Evolutionary conservation across 2,329 filamentous ascomycete genomes (phyloP).

Genomic region (Mycogone perniciosa): DNA sequence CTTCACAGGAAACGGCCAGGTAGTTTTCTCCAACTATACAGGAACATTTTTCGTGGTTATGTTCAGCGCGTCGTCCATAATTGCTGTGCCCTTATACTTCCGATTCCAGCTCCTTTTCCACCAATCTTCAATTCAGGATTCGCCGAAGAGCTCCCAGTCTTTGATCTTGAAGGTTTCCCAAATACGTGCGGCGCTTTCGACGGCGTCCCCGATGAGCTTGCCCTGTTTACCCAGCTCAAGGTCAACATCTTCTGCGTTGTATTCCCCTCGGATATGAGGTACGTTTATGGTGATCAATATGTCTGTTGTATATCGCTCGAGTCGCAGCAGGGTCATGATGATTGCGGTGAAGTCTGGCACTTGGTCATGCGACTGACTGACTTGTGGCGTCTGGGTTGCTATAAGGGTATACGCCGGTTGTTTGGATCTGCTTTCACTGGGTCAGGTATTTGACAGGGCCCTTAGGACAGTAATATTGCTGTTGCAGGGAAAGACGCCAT

Average conservation of each 20-base stretch:
- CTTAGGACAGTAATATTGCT: conserved; percentile 16
- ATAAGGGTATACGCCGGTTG: conserved; percentile 64
- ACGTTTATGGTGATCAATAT: conserved; percentile 83
- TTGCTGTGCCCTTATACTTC: background rate
- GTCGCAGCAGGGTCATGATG: conserved; percentile 68
- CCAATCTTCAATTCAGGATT: conserved; percentile 14
- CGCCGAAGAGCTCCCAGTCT: conserved; percentile 70
- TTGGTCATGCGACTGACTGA: conserved; percentile 27
- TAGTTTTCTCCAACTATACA: no score
- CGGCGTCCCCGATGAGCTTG: conserved; percentile 59
- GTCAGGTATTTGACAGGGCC: background rate
- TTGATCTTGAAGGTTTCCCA: conserved; percentile 69
- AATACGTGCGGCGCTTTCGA: conserved; percentile 62
- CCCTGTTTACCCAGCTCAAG: conserved; percentile 59
- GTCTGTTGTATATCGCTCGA: conserved; percentile 72
- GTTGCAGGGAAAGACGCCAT: conserved; percentile 20
- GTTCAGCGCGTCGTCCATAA: no score
- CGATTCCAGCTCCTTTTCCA: background rate
- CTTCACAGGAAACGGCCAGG: no score
- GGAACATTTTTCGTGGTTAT: no score
- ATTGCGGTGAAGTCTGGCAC: conserved; percentile 64
- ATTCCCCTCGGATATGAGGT: conserved; percentile 71
- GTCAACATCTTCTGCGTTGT: conserved; percentile 66
- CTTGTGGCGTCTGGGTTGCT: conserved; percentile 51
- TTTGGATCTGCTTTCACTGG: conserved; percentile 23